Evolutionary conservation across 2,329 filamentous ascomycete species (phyloP).

Genomic region (Penicillium sp.): DNA sequence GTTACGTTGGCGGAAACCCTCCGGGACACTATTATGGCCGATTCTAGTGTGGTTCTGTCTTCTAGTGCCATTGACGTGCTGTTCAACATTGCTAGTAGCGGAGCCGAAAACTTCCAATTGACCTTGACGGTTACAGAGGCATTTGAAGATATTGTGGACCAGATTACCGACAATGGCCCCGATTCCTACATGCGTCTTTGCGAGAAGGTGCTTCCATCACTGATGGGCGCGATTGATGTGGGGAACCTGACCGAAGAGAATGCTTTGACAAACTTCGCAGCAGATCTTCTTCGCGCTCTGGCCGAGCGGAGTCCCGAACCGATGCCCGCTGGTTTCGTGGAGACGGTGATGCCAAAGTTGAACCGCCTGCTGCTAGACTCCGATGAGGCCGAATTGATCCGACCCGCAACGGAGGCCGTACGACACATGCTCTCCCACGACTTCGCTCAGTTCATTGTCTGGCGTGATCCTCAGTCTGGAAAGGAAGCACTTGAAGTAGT

Average conservation of each 20-base stretch:
- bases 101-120: conserved; percentile 86
- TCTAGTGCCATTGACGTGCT: conserved; percentile 73
- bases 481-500: conserved; percentile 85
- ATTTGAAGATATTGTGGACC: conserved; percentile 81
- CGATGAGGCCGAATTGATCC: conserved; percentile 82
- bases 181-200: conserved; percentile 77
- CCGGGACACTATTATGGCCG: conserved; percentile 76
- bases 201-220: conserved; percentile 78
- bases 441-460: conserved; percentile 82
- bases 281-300: conserved; percentile 77
- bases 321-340: conserved; percentile 81
- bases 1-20: conserved; percentile 87
- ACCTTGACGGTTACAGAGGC: conserved; percentile 84
- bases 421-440: conserved; percentile 90
- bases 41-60: conserved; percentile 71
- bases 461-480: conserved; percentile 72
- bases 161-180: conserved; percentile 62
- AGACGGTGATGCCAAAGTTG: conserved; percentile 81
- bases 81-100: conserved; percentile 85
- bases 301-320: conserved; percentile 81
- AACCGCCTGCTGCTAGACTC: conserved; percentile 79
- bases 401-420: conserved; percentile 79
- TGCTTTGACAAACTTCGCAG: conserved; percentile 79
- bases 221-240: conserved; percentile 87
- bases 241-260: conserved; percentile 77